phyloP scores from a whole-genome alignment of 345 rosid genomes.

The Dipteronia dyeriana region DNA sequence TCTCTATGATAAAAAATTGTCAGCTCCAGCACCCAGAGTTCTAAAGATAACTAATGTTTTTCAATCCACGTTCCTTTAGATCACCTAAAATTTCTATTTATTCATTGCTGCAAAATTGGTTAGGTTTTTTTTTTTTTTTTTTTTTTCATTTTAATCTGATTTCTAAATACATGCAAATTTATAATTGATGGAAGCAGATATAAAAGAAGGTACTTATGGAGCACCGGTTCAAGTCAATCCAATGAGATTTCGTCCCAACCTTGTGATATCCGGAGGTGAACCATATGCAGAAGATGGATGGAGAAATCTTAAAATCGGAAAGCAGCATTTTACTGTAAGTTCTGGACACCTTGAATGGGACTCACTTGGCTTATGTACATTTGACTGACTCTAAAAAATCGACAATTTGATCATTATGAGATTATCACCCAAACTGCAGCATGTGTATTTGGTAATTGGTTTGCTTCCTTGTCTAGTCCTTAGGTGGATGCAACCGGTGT shows the following conservation, averaged over 20 bases:
- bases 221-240: constrained; percentile 42
- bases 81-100: constrained; percentile 5
- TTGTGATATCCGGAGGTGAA: constrained; percentile 73
- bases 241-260: constrained; percentile 84
- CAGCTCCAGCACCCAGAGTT: background rate
- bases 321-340: constrained; percentile 59
- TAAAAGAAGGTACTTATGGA: constrained; percentile 22
- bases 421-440: no score
- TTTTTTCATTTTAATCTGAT: background rate
- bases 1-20: background rate
- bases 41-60: background rate
- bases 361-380: background rate
- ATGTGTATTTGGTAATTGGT: background rate
- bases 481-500: constrained; percentile 96
- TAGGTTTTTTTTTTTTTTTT: background rate
- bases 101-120: background rate
- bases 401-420: background rate
- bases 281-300: constrained; percentile 88
- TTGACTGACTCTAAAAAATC: background rate
- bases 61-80: background rate
- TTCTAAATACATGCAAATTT: constrained; percentile 1
- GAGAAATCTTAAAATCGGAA: constrained; percentile 67
- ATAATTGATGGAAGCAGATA: constrained; percentile 35
- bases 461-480: constrained; percentile 45
- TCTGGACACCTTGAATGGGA: constrained; percentile 4